These are phyloP conservation scores for Aspergillus sp. DNA, from an alignment of 2,329 filamentous ascomycete genomes.

Conservation along the genomic window DNA sequence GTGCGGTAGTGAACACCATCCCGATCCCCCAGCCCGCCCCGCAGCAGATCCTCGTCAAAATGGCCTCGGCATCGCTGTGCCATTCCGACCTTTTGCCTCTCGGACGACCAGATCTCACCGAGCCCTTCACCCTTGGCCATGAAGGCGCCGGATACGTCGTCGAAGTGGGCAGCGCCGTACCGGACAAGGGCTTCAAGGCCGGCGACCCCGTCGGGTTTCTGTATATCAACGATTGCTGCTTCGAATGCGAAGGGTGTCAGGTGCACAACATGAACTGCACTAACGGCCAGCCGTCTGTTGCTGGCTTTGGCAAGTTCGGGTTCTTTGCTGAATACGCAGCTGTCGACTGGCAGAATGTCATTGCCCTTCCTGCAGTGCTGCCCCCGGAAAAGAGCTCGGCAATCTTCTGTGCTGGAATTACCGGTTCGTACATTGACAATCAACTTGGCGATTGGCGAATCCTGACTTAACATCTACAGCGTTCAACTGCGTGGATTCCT, in stretches of 20 bases:
- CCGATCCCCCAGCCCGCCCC: neutral
- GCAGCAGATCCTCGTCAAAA: conserved; percentile 8
- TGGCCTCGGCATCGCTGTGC: conserved; percentile 4
- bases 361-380: neutral
- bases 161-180: neutral
- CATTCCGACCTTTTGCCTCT: conserved; percentile 5
- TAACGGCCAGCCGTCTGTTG: neutral
- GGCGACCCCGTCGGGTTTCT: conserved; percentile 6
- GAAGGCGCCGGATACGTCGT: conserved; percentile 4
- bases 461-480: neutral
- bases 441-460: neutral
- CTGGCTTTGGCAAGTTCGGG: neutral
- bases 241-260: conserved; percentile 6
- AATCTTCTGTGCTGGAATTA: conserved; percentile 9
- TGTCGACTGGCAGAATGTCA: conserved; percentile 5
- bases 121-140: conserved; percentile 5
- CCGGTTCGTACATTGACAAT: neutral
- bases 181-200: neutral
- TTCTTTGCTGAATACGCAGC: conserved; percentile 1
- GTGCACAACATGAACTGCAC: conserved; percentile 6
- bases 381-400: neutral
- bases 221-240: conserved; percentile 3
- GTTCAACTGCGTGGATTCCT: conserved; percentile 5
- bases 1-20: conserved; percentile 4
- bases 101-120: neutral